Conservation (phyloP, 1,284 basidiomycete species). For the Malassezia slooffiae region DNA sequence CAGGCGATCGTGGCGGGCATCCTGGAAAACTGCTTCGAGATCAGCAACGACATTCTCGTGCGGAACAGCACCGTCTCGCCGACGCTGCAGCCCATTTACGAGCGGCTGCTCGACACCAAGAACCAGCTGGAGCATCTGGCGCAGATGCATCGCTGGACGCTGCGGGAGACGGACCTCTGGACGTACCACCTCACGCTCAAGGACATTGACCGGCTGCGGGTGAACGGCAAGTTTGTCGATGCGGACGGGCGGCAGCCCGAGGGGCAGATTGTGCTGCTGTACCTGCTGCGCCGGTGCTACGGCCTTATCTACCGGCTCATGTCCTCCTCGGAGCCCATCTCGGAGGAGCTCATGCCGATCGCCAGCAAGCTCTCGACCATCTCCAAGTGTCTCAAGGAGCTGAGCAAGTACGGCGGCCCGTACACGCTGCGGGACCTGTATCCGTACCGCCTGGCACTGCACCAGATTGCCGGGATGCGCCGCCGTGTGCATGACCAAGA, state of each 20-base stretch:
- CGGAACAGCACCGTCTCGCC: slow-evolving; percentile 78
- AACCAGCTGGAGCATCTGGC: slow-evolving; percentile 77
- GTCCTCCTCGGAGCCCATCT: slow-evolving; percentile 97
- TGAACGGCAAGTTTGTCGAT: slow-evolving; percentile 94
- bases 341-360: slow-evolving; percentile 90
- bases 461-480: slow-evolving; percentile 86
- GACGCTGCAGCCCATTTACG: slow-evolving; percentile 85
- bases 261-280: slow-evolving; percentile 84
- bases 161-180: slow-evolving; percentile 74
- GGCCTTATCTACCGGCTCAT: slow-evolving; percentile 87
- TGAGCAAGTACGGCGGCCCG: slow-evolving; percentile 88
- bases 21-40: slow-evolving; percentile 92
- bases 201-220: slow-evolving; percentile 91
- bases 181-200: slow-evolving; percentile 81
- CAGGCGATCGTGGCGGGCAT: slow-evolving; percentile 63
- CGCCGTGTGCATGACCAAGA: slow-evolving; percentile 73
- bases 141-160: slow-evolving; percentile 89
- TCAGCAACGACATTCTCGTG: slow-evolving; percentile 88
- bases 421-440: slow-evolving; percentile 92
- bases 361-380: slow-evolving; percentile 53
- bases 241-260: slow-evolving; percentile 77
- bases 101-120: slow-evolving; percentile 75
- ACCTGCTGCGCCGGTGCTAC: slow-evolving; percentile 85
- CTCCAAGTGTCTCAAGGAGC: slow-evolving; percentile 83
- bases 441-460: slow-evolving; percentile 87